These are phyloP conservation scores for Penicillium sp. DNA, from an alignment of 2,329 filamentous ascomycete genomes.

Conservation along the genomic window DNA sequence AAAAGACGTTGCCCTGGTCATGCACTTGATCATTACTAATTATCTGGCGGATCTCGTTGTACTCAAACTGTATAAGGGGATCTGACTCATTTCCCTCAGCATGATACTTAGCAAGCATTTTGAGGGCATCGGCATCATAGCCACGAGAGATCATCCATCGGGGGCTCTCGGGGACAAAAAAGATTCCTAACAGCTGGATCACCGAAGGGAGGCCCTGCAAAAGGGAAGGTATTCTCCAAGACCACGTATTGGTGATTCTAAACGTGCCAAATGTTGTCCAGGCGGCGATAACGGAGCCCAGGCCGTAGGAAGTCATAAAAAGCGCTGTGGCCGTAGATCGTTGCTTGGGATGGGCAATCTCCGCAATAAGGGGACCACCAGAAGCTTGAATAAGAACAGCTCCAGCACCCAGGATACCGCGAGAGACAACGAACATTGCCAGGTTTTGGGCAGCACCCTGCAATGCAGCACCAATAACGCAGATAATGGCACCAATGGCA, in stretches of 20 bases:
- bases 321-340: constrained; percentile 42
- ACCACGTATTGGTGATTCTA: constrained; percentile 41
- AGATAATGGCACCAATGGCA: constrained; percentile 39
- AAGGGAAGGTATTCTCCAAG: constrained; percentile 55
- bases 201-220: constrained; percentile 52
- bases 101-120: constrained; percentile 54
- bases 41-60: constrained; percentile 52
- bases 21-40: constrained; percentile 47
- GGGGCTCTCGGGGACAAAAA: constrained; percentile 60
- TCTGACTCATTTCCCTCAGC: constrained; percentile 39
- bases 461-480: constrained; percentile 27
- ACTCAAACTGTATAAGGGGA: constrained; percentile 40
- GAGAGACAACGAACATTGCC: constrained; percentile 27
- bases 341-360: constrained; percentile 44
- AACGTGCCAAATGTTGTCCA: constrained; percentile 40
- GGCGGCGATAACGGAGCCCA: constrained; percentile 41
- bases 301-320: constrained; percentile 45
- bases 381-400: constrained; percentile 39
- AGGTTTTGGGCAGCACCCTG: constrained; percentile 29
- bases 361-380: constrained; percentile 46
- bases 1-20: constrained; percentile 33
- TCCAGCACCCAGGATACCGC: constrained; percentile 27
- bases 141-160: constrained; percentile 58
- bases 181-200: constrained; percentile 42
- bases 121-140: constrained; percentile 50